Evolutionary conservation across 495 filamentous ascomycete species (phyloP), one percentile per base, ranked within the genome.

Genomic region (Penicillium longicatenatum): DNA sequence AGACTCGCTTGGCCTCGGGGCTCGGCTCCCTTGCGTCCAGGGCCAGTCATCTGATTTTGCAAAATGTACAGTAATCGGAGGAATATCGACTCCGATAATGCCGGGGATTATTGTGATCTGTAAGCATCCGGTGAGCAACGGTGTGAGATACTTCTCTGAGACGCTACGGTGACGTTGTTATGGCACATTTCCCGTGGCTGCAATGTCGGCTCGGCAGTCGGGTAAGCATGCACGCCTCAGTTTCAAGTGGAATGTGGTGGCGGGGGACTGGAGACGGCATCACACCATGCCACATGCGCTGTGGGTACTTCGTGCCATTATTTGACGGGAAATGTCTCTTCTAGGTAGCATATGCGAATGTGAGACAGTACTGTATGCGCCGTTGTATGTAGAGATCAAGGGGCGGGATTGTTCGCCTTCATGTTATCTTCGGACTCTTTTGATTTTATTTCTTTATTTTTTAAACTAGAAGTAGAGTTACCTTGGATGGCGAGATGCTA

Each of bases 161-260:
- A 39, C 2, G 14, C 16, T 39, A n/a, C 37, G 37, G 14, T 39
- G 37, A 39, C 37, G 14, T 39, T 39, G 14, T 39, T n/a, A 35
- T 35, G 31, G 31, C 10, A 39, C 16, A 39, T 39, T 39, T 21
- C 19, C 8, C 16, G 42, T 45, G 42, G 42, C 24, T 30, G 45
- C 45, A 48, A 17, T 57, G 52, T 59, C 57, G 63, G 57, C 42
- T 58, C 60, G 55, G 59, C 62, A 59, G 37, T 66, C 60, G 65
- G 63, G 59, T 65, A 60, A 24, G 57, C 50, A 61, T 63, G 63
- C 62, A 61, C 31, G 58, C 50, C 52, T n/a, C 51, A 48, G 47
- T 60, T 57, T 60, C 57, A 58, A n/a, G 4, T n/a, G 19, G 5
- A 22, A 22, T 48, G 45, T 30, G 24, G 14, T 52, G 50, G 24